phyloP scores from a whole-genome alignment of 2,329 filamentous ascomycete species.

The Botrytis aclada region DNA sequence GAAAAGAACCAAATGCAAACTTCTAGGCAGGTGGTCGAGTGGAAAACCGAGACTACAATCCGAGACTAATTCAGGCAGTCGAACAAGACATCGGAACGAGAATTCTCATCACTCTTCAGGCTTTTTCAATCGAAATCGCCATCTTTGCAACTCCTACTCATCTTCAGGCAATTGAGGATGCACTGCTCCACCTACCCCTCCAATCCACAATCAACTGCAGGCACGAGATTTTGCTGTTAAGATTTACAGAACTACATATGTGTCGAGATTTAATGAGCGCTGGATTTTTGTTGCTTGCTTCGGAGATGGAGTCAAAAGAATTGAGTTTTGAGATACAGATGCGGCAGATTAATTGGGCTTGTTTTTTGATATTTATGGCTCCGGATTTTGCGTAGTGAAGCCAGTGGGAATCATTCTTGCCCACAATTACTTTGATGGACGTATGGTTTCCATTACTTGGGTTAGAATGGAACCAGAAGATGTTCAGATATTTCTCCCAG shows the following conservation, averaged over 20 bases:
- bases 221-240: rapidly evolving
- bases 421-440: no score
- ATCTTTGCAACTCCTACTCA: no score
- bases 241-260: neutral
- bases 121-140: neutral
- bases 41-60: neutral
- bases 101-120: neutral
- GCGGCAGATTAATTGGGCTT: no score
- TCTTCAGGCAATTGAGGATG: neutral
- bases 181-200: rapidly evolving
- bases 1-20: neutral
- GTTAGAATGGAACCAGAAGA: neutral
- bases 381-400: neutral
- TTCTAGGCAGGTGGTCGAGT: neutral
- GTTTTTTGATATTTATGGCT: neutral
- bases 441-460: neutral
- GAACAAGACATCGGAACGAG: neutral
- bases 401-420: neutral
- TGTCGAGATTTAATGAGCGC: neutral
- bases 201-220: no score
- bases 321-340: neutral
- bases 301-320: no score
- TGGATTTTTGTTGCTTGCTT: neutral
- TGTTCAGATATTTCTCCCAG: neutral
- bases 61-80: neutral